Conservation (phyloP, 129 eudicot genomes). For the Chrysanthemum makinoi region DNA sequence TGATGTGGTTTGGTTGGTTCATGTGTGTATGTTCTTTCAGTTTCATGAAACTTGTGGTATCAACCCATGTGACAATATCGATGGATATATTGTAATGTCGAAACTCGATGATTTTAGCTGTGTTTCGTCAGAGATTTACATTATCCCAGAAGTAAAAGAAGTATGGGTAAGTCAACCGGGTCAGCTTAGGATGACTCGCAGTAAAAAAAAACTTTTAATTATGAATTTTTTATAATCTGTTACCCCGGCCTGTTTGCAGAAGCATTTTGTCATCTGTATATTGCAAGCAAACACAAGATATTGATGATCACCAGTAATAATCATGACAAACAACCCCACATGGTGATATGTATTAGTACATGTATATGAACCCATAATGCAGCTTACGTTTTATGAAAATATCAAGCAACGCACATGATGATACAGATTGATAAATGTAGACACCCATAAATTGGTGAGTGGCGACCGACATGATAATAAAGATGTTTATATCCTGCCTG, state of each 20-base stretch:
- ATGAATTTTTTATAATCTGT: no score
- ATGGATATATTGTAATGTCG: neutral
- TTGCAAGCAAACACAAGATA: neutral
- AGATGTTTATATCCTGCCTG: neutral
- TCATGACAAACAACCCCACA: constrained; percentile 14
- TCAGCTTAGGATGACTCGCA: no score
- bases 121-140: no score
- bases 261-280: no score
- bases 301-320: neutral
- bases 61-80: constrained; percentile 1
- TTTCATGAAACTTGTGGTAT: constrained; percentile 4
- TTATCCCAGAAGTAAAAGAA: no score
- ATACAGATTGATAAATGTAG: neutral
- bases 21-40: neutral
- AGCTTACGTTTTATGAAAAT: neutral
- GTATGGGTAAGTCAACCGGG: no score
- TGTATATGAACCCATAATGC: constrained; percentile 7
- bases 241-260: no score
- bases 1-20: neutral
- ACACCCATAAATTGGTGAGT: neutral
- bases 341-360: constrained; percentile 16
- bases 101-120: neutral
- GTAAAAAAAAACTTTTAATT: neutral
- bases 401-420: constrained; percentile 18
- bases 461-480: neutral